Percentiles rank a stretch among this genome's conserved stretches.
These are phyloP conservation scores for Sodiomyces alkalinus DNA, from an alignment of 2,329 filamentous ascomycete species.

Conservation along the genomic window DNA sequence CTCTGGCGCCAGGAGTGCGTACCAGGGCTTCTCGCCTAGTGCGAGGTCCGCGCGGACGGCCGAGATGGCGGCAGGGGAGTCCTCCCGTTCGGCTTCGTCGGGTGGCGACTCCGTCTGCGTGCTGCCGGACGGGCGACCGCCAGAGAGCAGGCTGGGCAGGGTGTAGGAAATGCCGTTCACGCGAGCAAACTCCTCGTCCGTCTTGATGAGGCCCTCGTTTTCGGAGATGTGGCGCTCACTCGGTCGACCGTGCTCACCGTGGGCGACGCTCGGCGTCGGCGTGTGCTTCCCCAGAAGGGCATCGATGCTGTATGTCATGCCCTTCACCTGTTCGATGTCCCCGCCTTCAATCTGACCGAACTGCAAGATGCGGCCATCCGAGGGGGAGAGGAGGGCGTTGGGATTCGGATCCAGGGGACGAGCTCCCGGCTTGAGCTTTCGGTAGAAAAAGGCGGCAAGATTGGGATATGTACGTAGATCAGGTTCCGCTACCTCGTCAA, in stretches of 20 bases:
- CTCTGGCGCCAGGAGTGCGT: constrained; percentile 45
- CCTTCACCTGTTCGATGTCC: constrained; percentile 96
- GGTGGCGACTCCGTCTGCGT: not conserved
- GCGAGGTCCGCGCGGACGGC: constrained; percentile 77
- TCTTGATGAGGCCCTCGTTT: constrained; percentile 52
- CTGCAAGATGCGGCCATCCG: constrained; percentile 82
- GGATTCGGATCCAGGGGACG: constrained; percentile 72
- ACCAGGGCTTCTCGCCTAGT: constrained; percentile 55
- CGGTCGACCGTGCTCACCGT: too few species aligned
- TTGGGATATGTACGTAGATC: constrained; percentile 87
- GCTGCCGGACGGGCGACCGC: constrained; percentile 24
- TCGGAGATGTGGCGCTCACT: constrained; percentile 19
- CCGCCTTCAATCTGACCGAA: constrained; percentile 85
- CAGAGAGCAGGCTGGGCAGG: constrained; percentile 73
- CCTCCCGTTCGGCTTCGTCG: constrained; percentile 57
- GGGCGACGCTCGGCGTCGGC: constrained; percentile 34
- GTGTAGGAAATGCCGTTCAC: constrained; percentile 96
- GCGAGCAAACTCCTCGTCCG: constrained; percentile 82
- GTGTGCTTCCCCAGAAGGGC: constrained; percentile 65
- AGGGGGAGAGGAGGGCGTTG: constrained; percentile 69
- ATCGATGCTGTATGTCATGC: constrained; percentile 93
- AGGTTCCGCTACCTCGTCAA: constrained; percentile 74
- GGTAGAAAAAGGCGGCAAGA: constrained; percentile 93
- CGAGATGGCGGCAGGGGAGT: constrained; percentile 55
- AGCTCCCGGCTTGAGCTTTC: constrained; percentile 75